phyloP scores from a whole-genome alignment of 305 asterid species.

The Fraxinus sp. region DNA sequence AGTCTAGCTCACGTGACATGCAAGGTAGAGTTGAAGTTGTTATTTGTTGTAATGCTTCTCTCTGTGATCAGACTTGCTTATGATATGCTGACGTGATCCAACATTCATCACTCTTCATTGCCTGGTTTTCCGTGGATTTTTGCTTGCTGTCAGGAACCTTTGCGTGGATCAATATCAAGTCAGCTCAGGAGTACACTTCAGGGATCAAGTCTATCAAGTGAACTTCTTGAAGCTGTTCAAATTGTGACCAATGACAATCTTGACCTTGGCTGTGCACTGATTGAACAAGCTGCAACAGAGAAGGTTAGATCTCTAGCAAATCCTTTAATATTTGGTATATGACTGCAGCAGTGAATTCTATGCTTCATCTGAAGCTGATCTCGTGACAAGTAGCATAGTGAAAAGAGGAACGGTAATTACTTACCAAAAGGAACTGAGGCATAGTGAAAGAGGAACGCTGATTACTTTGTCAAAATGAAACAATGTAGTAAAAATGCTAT shows the following conservation, averaged over 20 bases:
- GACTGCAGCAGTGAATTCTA: conserved; percentile 3
- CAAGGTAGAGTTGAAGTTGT: conserved; percentile 58
- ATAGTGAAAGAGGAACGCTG: neutral
- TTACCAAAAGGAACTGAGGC: neutral
- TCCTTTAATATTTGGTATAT: neutral
- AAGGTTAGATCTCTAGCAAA: conserved; percentile 51
- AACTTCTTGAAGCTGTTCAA: conserved; percentile 81
- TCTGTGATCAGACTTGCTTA: neutral
- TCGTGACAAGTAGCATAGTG: neutral
- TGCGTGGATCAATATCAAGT: conserved; percentile 79
- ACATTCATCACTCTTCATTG: neutral
- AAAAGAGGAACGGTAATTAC: neutral
- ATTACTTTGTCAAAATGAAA: neutral
- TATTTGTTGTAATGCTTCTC: neutral
- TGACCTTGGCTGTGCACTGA: conserved; percentile 96
- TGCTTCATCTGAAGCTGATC: conserved; percentile 13
- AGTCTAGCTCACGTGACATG: conserved; percentile 99
- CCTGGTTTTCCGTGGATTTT: conserved; percentile 14
- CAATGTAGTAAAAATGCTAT: neutral
- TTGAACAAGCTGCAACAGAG: conserved; percentile 99
- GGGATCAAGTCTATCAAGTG: conserved; percentile 52
- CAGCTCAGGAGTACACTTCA: conserved; percentile 88
- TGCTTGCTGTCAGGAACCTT: conserved; percentile 63
- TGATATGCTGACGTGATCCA: neutral
- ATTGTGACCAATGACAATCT: conserved; percentile 93